These are phyloP conservation scores for Aspergillus indologenus DNA, from an alignment of 495 filamentous ascomycete species.

Conservation along the genomic window DNA sequence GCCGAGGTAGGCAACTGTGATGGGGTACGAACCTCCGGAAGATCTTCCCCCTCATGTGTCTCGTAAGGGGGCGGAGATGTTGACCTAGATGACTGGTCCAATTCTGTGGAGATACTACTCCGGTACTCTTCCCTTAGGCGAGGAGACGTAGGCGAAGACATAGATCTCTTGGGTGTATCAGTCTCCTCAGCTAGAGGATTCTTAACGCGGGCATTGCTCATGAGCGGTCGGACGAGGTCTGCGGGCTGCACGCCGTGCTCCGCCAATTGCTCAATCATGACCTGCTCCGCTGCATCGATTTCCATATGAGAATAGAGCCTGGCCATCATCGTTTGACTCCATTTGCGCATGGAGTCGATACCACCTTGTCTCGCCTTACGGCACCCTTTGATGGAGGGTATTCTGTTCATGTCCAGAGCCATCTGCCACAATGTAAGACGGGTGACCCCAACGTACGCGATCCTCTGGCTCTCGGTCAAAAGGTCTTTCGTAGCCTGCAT, in stretches of 20 bases:
- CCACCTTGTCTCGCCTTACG: slow-evolving; percentile 69
- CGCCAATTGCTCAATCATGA: slow-evolving; percentile 98
- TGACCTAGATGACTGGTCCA: slow-evolving; percentile 28
- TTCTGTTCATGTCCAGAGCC: slow-evolving; percentile 58
- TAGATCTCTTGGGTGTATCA: slow-evolving; percentile 27
- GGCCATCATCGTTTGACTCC: slow-evolving; percentile 96
- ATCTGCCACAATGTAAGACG: slow-evolving; percentile 75
- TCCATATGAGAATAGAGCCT: slow-evolving; percentile 95
- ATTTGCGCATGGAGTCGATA: slow-evolving; percentile 83
- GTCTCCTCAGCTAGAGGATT: slow-evolving; percentile 74
- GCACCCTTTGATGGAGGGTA: slow-evolving; percentile 49
- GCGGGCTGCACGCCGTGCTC: slow-evolving; percentile 83
- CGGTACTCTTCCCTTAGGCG: slow-evolving; percentile 25
- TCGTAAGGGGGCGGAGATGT: slow-evolving; percentile 70
- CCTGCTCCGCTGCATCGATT: slow-evolving; percentile 79
- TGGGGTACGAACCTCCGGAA: slow-evolving; percentile 72
- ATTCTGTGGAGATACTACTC: slow-evolving; percentile 29
- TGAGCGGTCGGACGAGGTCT: slow-evolving; percentile 80
- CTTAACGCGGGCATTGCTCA: slow-evolving; percentile 90
- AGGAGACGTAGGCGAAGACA: slow-evolving; percentile 30
- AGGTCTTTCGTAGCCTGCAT: slow-evolving; percentile 95
- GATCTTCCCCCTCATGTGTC: slow-evolving; percentile 63
- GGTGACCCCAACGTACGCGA: slow-evolving; percentile 92
- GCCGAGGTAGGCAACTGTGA: slow-evolving; percentile 75
- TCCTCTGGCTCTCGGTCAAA: slow-evolving; percentile 90